A percentile compares a stretch with the other conserved stretches of the same genome.
These are phyloP conservation scores for Rhizopus microsporus DNA, from an alignment of 371 early-diverging fungal species.

Conservation along the genomic window DNA sequence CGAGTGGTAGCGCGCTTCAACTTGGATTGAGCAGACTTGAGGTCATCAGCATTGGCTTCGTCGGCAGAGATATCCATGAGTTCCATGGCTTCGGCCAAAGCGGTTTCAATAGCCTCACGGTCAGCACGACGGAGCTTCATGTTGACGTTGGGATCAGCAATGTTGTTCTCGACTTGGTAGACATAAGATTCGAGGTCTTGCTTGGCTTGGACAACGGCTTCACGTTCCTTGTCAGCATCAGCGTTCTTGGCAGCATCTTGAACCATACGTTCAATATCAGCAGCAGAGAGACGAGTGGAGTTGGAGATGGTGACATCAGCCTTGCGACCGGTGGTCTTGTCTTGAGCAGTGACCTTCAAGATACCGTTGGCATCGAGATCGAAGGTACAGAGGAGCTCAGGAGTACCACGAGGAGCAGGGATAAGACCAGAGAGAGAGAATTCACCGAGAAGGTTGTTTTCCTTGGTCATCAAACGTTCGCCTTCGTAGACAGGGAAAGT, in stretches of 20 bases:
- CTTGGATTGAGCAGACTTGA: slow-evolving; percentile 82
- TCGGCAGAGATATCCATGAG: slow-evolving; percentile 74
- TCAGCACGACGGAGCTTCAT: slow-evolving; percentile 71
- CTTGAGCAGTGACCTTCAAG: slow-evolving; percentile 90
- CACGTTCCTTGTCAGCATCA: slow-evolving; percentile 81
- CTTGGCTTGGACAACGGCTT: slow-evolving; percentile 79
- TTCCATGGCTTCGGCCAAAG: slow-evolving; percentile 83
- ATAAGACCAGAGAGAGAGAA: slow-evolving; percentile 86
- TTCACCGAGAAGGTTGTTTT: slow-evolving; percentile 88
- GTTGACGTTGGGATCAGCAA: slow-evolving; percentile 81
- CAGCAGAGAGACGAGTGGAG: slow-evolving; percentile 85
- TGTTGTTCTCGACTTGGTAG: slow-evolving; percentile 83
- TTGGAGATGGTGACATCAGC: slow-evolving; percentile 89
- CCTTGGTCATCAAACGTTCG: slow-evolving; percentile 80
- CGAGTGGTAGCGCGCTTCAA: slow-evolving; percentile 75
- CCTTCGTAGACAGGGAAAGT: slow-evolving; percentile 90
- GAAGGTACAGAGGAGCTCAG: slow-evolving; percentile 92
- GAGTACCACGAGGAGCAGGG: slow-evolving; percentile 88
- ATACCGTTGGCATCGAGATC: slow-evolving; percentile 95
- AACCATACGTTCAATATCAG: slow-evolving; percentile 91
- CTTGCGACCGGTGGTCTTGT: slow-evolving; percentile 79
- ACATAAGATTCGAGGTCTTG: slow-evolving; percentile 86
- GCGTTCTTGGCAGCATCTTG: slow-evolving; percentile 85
- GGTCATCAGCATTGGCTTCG: slow-evolving; percentile 77
- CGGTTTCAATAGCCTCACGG: slow-evolving; percentile 83